These are phyloP conservation scores for Aspergillus floridensis DNA, from an alignment of 2,329 filamentous ascomycete species.

Conservation along the genomic window DNA sequence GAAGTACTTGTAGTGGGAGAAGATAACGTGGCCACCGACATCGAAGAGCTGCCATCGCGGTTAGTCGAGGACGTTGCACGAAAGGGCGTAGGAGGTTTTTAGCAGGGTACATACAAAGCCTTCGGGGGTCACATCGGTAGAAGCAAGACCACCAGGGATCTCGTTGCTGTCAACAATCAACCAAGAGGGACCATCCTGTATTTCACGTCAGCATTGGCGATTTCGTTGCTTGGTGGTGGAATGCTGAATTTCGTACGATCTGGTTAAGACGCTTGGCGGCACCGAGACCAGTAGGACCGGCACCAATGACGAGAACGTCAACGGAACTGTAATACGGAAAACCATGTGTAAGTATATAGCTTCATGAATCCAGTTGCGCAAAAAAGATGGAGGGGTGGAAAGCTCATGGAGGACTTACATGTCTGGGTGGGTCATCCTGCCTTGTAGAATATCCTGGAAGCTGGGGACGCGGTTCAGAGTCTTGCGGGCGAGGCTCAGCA, in stretches of 20 bases:
- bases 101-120: conserved; percentile 75
- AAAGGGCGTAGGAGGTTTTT: not conserved
- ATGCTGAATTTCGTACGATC: conserved; percentile 60
- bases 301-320: conserved; percentile 96
- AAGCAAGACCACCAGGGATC: conserved; percentile 90
- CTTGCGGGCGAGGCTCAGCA: conserved; percentile 44
- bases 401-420: conserved; percentile 31
- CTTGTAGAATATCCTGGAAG: conserved; percentile 47
- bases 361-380: not conserved
- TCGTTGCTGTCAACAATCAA: conserved; percentile 90
- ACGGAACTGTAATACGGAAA: conserved; percentile 63
- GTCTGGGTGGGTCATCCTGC: conserved; percentile 47
- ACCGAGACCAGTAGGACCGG: conserved; percentile 94
- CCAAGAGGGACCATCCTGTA: conserved; percentile 87
- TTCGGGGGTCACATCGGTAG: conserved; percentile 91
- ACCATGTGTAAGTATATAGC: conserved; percentile 15
- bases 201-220: conserved; percentile 13
- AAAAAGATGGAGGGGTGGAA: conserved; percentile 2
- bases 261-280: conserved; percentile 97
- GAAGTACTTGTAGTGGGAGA: conserved; percentile 99
- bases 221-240: not conserved
- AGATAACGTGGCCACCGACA: conserved; percentile 96
- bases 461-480: conserved; percentile 45
- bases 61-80: conserved; percentile 11
- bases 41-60: conserved; percentile 75